Base-by-base conservation (phyloP, 2,329 filamentous ascomycete genomes). In the Scedosporium aurantiacum region DNA sequence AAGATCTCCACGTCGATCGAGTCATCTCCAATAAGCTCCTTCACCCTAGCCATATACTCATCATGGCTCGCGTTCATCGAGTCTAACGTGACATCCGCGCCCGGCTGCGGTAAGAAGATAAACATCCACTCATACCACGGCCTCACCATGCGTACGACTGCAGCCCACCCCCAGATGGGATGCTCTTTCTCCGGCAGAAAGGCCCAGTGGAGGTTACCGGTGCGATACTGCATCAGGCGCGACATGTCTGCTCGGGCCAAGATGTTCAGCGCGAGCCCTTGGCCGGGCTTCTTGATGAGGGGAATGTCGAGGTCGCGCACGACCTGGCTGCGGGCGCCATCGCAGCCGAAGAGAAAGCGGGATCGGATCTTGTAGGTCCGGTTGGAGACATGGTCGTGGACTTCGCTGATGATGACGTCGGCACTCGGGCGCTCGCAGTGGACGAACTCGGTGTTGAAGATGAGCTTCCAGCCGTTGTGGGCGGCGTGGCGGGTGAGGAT, bases 41-140 rank as follows among this genome's bases (percentile, higher is more conserved):
- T 74, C 1, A 83, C 72, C 3, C 77, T 70, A 28, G 70, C 65
- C 3, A 77, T 54, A 64, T 79, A 81, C 66, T 82, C 76, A 5
- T 79, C 79, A 1, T 73, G 63, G 0, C 75, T 73, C 0, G 79
- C 77, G n/a, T 73, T 71, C 62, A 67, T 67, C 1, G 67, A 54
- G 50, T 54, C 50, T 6, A 54, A 16, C 6, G 50, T 68, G 12
- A 74, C 64, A 57, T 76, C 71, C 18, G 68, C 67, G 3, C 73
- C 73, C 0, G 72, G 74, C 7, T 68, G 67, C 0, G 80, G 77
- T 16, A 85, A 71, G 16, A 84, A 68, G 61, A 82, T 81, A 54
- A 82, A 81, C 72, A 83, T 76, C 82, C 83, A 87, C 71, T 87
- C 80, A 64, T 80, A 68, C 83, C 83, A 87, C 0, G 83, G 79